Evolutionary conservation across 352 stramenopile genomes (phyloP), one percentile per base, ranked within the genome.

Genomic region (Phytopythium kandeliae): DNA sequence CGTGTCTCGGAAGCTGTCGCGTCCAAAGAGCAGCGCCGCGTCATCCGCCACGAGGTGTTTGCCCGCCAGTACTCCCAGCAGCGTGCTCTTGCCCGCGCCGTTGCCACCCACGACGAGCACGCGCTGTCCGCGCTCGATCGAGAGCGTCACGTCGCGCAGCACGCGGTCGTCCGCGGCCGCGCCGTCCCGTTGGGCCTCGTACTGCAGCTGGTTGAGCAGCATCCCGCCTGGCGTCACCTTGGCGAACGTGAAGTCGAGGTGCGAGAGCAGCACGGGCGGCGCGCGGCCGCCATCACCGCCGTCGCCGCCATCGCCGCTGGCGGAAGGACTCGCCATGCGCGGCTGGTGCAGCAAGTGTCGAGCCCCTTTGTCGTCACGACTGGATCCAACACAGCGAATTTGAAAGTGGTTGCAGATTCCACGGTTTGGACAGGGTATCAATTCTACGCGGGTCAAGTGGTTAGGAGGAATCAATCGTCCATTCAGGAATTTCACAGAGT

Each of bases 91-190:
- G n/a, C 91, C 89, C 17, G 84, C 88, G 48, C 96, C 96, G 63
- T 99, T 99, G 56, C 87, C 88, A n/a, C 96, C 96, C 17, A 98
- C 85, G 8, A 98, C 72, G 10, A 98, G 74, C 57, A 96, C 96
- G 30, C 94, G 78, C 34, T 94, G 88, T 22, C 92, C 92, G 1
- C 62, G 62, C 15, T 71, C 57, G 1, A 98, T 53, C 26, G 80
- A 82, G 12, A 98, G 57, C 62, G 75, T 86, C 22, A 98, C 63
- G 65, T 97, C 69, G 26, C 85, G 62, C 4, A 98, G 71, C 54
- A 97, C 91, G 13, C 78, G 78, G 55, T 86, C 72, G 54, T 92
- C 69, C 9, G 65, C 40, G 19, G 33, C 47, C 34, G 28, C 44
- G 22, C 34, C 19, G 19, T 25, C 30, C 0, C 54, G 47, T 1